Percentiles rank a stretch among this genome's conserved stretches.
These are phyloP conservation scores for Cladosporium sphaerospermum DNA, from an alignment of 2,329 filamentous ascomycete genomes.

Conservation along the genomic window DNA sequence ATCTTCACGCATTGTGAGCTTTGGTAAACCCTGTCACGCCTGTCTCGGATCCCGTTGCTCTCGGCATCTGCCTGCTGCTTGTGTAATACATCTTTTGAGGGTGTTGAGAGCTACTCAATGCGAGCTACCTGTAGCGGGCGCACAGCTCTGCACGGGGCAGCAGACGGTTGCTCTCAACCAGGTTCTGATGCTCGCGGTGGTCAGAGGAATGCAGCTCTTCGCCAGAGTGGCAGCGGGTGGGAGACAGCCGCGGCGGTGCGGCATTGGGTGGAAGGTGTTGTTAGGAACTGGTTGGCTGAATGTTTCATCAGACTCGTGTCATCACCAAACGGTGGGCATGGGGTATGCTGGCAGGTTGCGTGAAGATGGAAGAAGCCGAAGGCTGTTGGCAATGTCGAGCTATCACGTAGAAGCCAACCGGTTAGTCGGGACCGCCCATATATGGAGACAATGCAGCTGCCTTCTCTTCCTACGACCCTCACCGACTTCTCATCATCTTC, in stretches of 20 bases:
- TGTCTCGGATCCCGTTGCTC: neutral
- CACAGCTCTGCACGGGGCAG: constrained; percentile 4
- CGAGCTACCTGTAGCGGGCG: neutral
- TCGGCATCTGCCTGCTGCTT: constrained; percentile 4
- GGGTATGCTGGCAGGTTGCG: constrained; percentile 6
- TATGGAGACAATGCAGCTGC: constrained; percentile 8
- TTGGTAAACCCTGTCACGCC: neutral
- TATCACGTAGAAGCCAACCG: neutral
- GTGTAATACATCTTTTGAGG: neutral
- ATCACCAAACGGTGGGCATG: neutral
- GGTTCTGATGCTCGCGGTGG: neutral
- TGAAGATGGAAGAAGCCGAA: neutral
- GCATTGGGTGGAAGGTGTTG: neutral
- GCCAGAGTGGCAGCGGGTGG: constrained; percentile 2
- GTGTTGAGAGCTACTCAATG: neutral
- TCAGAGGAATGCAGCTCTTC: constrained; percentile 2
- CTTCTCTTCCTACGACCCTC: neutral
- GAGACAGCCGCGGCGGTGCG: constrained; percentile 1
- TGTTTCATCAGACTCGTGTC: no score
- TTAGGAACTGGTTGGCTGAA: constrained; percentile 1
- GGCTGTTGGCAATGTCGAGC: neutral
- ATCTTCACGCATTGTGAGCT: neutral
- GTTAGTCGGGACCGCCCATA: neutral
- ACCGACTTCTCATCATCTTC: constrained; percentile 6
- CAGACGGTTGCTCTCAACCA: neutral